Base-by-base conservation (phyloP, 805 yeast species). In the Sugiyamaella valdiviana region DNA sequence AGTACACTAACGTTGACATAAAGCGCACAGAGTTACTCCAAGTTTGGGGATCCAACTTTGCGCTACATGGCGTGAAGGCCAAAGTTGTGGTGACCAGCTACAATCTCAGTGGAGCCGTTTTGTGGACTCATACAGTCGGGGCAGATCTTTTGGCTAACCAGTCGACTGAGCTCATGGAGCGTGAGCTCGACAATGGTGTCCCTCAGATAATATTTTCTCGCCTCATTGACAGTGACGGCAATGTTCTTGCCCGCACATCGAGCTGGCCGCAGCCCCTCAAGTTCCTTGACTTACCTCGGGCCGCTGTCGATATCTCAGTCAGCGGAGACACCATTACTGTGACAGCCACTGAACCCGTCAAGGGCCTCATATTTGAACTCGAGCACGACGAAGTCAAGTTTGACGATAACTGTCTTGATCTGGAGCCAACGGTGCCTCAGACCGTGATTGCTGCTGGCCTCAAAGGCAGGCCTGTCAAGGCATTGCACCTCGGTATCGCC, bases 221-320 rank as follows among this genome's bases (percentile, higher is more conserved):
- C 44, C 50, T 46, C 17, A 39, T 40, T 32, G 53, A 32, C 38
- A 22, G 26, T 23, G 45, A 39, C 36, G 59, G 26, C 29, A 36
- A 56, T 1, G 48, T 58, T 5, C 50, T 71, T 22, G 64, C 68
- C 3, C 53, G 65, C 41, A 62, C 67, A 4, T 59, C 64, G 4
- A 74, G 72, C 52, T 75, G 79, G 78, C 79, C 79, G 0, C 77
- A 75, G 53, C 74, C 74, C 5, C 54, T 72, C 37, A 72, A 72
- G 49, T 63, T 68, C 52, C 55, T 70, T 23, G 56, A 58, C 14
- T 64, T 71, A 44, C 63, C 67, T 2, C 56, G 50, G 39, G 19
- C 39, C 5, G 39, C 39, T 24, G 20, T 45, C 16, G n/a, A 26
- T 2, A 20, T 39, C 5, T 22, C 44, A 6, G 48, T 45, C 3